These are phyloP conservation scores for Naganishia vaughanmartiniae DNA, from an alignment of 768 basidiomycete species.

Conservation along the genomic window DNA sequence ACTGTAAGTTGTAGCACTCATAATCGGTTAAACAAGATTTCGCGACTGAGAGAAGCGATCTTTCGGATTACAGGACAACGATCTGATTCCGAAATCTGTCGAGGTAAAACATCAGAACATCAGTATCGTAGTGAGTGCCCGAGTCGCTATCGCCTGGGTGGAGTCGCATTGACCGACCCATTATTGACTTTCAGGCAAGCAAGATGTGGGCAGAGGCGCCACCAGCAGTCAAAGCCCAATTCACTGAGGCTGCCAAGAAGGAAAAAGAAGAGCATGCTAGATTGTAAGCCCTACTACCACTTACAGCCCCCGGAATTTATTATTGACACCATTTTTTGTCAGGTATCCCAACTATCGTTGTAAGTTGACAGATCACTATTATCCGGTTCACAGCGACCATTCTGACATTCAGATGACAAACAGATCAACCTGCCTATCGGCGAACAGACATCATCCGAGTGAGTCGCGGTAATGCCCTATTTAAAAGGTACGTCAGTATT, in stretches of 20 bases:
- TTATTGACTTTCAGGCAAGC: conserved; percentile 37
- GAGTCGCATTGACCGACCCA: too few species aligned
- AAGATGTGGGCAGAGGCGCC: conserved; percentile 53
- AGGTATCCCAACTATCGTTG: conserved; percentile 52
- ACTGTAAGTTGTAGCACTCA: conserved; percentile 35
- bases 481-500: not conserved
- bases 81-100: conserved; percentile 48
- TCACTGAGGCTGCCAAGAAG: conserved; percentile 44
- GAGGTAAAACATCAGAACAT: conserved; percentile 53
- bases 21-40: not conserved
- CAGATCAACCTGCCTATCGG: conserved; percentile 46
- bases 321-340: not conserved
- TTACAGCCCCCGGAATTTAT: not conserved
- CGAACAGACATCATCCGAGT: conserved; percentile 49
- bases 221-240: conserved; percentile 47
- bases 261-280: conserved; percentile 52
- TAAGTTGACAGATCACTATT: not conserved
- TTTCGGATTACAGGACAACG: conserved; percentile 39
- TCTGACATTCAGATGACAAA: not conserved
- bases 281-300: conserved; percentile 16
- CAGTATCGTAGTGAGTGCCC: conserved; percentile 46
- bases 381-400: not conserved
- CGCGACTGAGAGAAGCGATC: not conserved
- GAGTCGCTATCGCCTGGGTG: not conserved
- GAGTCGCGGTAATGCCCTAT: not conserved